Conservation (phyloP, 2,329 filamentous ascomycete species). For the Colletotrichum siamense region DNA sequence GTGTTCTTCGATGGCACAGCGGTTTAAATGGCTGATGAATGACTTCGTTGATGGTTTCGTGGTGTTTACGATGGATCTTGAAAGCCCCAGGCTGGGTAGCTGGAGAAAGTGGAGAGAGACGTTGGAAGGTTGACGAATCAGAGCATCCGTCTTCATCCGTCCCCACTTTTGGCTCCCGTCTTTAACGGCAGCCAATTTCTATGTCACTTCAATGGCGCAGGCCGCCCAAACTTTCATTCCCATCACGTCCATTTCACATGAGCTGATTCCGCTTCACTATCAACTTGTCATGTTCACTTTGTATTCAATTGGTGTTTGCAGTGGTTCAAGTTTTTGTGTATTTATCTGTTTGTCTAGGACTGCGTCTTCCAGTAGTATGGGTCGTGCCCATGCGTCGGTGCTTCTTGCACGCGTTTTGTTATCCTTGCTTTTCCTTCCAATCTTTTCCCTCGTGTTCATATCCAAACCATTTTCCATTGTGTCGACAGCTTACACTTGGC, state of each 20-base stretch:
- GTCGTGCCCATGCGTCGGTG: not conserved
- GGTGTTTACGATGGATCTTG: not conserved
- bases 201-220: too few species aligned
- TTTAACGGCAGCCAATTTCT: too few species aligned
- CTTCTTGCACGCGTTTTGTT: not conserved
- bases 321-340: not conserved
- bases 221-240: too few species aligned
- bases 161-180: not conserved
- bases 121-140: not conserved
- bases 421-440: slow-evolving; percentile 9
- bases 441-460: not conserved
- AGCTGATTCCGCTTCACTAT: too few species aligned
- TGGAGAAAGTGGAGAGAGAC: not conserved
- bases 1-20: too few species aligned
- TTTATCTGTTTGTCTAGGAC: slow-evolving; percentile 17
- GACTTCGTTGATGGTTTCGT: not conserved
- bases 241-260: too few species aligned
- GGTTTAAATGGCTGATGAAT: not conserved
- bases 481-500: not conserved
- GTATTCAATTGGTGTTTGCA: too few species aligned
- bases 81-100: not conserved
- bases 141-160: not conserved
- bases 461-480: not conserved
- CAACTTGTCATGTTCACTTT: accelerated
- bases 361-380: not conserved